A percentile compares a stretch with the other conserved stretches of the same genome.
phyloP scores from a whole-genome alignment of 768 basidiomycete species.

The Kwoniella heveanensis region DNA sequence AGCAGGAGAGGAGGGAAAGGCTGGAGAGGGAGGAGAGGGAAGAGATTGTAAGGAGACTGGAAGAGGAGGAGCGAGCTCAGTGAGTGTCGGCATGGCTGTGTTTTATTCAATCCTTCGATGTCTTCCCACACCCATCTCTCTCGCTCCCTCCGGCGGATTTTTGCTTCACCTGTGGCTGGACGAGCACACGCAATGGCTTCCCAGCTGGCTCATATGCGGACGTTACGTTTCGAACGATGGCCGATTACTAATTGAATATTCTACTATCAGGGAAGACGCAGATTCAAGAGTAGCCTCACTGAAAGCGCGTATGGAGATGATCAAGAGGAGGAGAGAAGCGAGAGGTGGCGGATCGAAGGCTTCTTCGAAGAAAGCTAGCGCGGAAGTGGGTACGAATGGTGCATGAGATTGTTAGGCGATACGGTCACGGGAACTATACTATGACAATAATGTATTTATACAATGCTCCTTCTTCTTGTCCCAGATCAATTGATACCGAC shows the following conservation, averaged over 20 bases:
- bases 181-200: no score
- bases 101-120: no score
- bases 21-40: constrained; percentile 50
- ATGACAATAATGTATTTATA: constrained; percentile 3
- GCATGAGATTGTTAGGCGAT: constrained; percentile 7
- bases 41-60: constrained; percentile 51
- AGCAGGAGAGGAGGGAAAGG: constrained; percentile 40
- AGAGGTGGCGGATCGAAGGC: constrained; percentile 5
- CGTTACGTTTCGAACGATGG: no score
- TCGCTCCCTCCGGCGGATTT: no score
- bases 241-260: neutral
- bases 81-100: no score
- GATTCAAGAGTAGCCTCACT: constrained; percentile 40
- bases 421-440: neutral
- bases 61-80: constrained; percentile 54
- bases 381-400: constrained; percentile 17
- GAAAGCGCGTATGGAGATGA: constrained; percentile 48
- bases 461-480: no score
- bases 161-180: no score
- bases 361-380: neutral
- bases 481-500: no score
- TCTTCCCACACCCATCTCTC: no score
- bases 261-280: constrained; percentile 43
- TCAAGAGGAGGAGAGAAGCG: constrained; percentile 45
- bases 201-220: no score